phyloP scores from a whole-genome alignment of 148 eudicot genomes.

The Nyssa sinensis region DNA sequence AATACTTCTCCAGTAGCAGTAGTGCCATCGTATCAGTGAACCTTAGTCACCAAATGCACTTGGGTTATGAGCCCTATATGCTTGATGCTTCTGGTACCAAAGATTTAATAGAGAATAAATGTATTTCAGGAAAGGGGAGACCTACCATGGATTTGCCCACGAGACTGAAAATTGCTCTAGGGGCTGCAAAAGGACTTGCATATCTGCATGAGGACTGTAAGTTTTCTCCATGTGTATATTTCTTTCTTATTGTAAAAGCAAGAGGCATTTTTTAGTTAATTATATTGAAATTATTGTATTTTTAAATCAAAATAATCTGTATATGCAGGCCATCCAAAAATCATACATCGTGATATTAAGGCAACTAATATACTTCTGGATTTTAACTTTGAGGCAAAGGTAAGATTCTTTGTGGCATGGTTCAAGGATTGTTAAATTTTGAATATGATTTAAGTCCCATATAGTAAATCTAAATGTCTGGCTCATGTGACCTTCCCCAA shows the following conservation, averaged over 20 bases:
- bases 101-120: conserved; percentile 17
- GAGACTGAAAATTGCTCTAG: conserved; percentile 70
- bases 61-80: not conserved
- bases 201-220: conserved; percentile 83
- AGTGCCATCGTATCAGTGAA: not conserved
- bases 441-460: not conserved
- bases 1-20: not conserved
- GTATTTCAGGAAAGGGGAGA: conserved; percentile 52
- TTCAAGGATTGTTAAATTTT: not conserved
- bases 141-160: conserved; percentile 63
- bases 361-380: conserved; percentile 90
- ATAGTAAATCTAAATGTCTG: conserved; percentile 1
- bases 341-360: conserved; percentile 95
- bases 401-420: conserved; percentile 22
- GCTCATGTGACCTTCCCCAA: not conserved
- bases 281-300: not conserved
- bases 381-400: conserved; percentile 92
- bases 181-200: conserved; percentile 82
- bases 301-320: conserved; percentile 13
- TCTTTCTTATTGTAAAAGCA: not conserved
- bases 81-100: not conserved
- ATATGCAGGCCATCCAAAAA: conserved; percentile 89
- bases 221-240: conserved; percentile 18
- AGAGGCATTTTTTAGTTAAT: not conserved
- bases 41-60: not conserved